A percentile compares a stretch with the other conserved stretches of the same genome.
phyloP scores from a whole-genome alignment of 2,329 filamentous ascomycete species.

The Paramyrothecium sp. region DNA sequence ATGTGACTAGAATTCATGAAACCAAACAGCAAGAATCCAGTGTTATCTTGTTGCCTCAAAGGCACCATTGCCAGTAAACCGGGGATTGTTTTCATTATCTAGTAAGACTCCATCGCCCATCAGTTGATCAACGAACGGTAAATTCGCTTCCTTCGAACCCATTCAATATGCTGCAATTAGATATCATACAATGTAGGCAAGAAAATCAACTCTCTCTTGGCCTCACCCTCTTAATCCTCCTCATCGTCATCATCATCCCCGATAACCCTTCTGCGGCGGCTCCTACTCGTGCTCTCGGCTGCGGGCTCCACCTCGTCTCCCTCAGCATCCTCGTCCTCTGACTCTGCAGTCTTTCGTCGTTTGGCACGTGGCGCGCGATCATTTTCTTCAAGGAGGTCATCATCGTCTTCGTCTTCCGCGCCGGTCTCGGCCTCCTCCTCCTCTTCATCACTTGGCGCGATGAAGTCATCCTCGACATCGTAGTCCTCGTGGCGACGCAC shows the following conservation, averaged over 20 bases:
- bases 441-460: slow-evolving; percentile 74
- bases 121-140: too few species aligned
- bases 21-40: too few species aligned
- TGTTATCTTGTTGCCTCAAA: too few species aligned
- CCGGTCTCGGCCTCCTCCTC: slow-evolving; percentile 62
- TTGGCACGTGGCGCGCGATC: slow-evolving; percentile 45
- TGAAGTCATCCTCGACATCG: slow-evolving; percentile 76
- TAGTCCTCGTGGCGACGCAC: slow-evolving; percentile 69
- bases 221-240: neutral
- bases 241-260: slow-evolving; percentile 59
- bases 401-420: slow-evolving; percentile 65
- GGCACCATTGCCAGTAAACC: too few species aligned
- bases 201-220: too few species aligned
- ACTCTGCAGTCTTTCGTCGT: slow-evolving; percentile 49
- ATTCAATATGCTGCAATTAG: neutral
- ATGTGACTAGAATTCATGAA: too few species aligned
- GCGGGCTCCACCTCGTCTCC: slow-evolving; percentile 50
- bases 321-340: slow-evolving; percentile 51
- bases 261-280: slow-evolving; percentile 54
- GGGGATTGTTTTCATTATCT: too few species aligned
- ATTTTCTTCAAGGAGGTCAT: slow-evolving; percentile 52
- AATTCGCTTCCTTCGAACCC: neutral
- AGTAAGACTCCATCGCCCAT: too few species aligned
- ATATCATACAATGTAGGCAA: neutral
- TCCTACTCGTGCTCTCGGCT: slow-evolving; percentile 37